Percentiles rank a stretch among this genome's conserved stretches.
Conservation (phyloP, 345 rosid genomes). For the Adansonia digitata region DNA sequence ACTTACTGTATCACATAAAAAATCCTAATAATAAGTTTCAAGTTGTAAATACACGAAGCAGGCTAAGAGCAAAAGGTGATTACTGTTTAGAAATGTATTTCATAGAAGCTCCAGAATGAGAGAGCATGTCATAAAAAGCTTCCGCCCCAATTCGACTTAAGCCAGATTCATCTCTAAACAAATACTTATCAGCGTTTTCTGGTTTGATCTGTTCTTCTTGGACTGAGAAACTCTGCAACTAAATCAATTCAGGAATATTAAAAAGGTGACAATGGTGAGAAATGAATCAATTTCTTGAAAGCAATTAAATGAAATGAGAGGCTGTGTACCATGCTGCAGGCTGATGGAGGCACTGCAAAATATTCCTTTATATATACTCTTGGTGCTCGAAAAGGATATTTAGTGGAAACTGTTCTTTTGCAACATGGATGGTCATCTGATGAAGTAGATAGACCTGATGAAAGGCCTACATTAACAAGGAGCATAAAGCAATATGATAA, state of each 20-base stretch:
- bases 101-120: constrained; percentile 62
- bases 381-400: constrained; percentile 50
- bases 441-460: constrained; percentile 50
- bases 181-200: constrained; percentile 50
- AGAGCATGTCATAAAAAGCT: constrained; percentile 49
- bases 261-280: constrained; percentile 17
- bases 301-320: neutral
- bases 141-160: constrained; percentile 47
- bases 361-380: constrained; percentile 67
- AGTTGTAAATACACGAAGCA: neutral
- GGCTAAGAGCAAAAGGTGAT: constrained; percentile 16
- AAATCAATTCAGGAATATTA: constrained; percentile 18
- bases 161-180: constrained; percentile 54
- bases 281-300: constrained; percentile 5
- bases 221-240: constrained; percentile 43
- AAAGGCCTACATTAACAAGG: constrained; percentile 18
- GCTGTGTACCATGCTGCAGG: constrained; percentile 43
- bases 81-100: constrained; percentile 67
- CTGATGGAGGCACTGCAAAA: constrained; percentile 50
- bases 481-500: constrained; percentile 12
- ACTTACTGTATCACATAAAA: neutral
- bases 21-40: neutral
- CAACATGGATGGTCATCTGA: constrained; percentile 37
- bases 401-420: constrained; percentile 47
- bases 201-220: constrained; percentile 41